Percentiles rank a stretch among this genome's conserved stretches.
These are phyloP conservation scores for Camellia oleifera DNA, from an alignment of 179 eudicot species.

Conservation along the genomic window DNA sequence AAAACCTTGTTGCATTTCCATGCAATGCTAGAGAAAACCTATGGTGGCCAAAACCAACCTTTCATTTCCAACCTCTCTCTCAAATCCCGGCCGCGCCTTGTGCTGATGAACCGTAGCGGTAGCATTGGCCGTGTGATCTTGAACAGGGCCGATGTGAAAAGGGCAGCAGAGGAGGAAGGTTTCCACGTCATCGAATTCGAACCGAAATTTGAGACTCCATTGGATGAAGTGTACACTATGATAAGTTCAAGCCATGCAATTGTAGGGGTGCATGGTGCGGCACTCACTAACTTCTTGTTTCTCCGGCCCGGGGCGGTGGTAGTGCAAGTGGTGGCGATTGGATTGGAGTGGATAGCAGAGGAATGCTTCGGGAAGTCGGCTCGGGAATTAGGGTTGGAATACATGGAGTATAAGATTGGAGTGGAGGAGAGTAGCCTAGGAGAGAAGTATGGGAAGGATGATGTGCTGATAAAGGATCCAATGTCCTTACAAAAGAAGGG, in stretches of 20 bases:
- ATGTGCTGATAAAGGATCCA: constrained; percentile 37
- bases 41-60: constrained; percentile 14
- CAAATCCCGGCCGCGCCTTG: constrained; percentile 42
- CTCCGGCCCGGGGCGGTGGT: constrained; percentile 42
- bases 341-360: constrained; percentile 33
- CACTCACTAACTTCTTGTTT: constrained; percentile 45
- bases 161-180: constrained; percentile 33
- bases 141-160: constrained; percentile 34
- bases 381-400: constrained; percentile 41
- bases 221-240: constrained; percentile 27
- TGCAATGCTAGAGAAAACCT: constrained; percentile 33
- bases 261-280: constrained; percentile 61
- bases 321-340: constrained; percentile 43
- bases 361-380: constrained; percentile 42
- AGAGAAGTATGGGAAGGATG: constrained; percentile 31
- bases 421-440: constrained; percentile 44
- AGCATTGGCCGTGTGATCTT: constrained; percentile 37
- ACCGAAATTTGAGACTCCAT: constrained; percentile 24
- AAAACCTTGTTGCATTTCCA: constrained; percentile 44
- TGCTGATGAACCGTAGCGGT: constrained; percentile 34
- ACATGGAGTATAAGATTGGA: constrained; percentile 39
- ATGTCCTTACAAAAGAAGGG: constrained; percentile 6
- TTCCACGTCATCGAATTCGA: constrained; percentile 34
- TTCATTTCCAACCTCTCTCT: constrained; percentile 6
- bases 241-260: constrained; percentile 38